A percentile compares a stretch with the other conserved stretches of the same genome.
These are phyloP conservation scores for Pseudonectria foliicola DNA, from an alignment of 2,329 filamentous ascomycete species.

Conservation along the genomic window DNA sequence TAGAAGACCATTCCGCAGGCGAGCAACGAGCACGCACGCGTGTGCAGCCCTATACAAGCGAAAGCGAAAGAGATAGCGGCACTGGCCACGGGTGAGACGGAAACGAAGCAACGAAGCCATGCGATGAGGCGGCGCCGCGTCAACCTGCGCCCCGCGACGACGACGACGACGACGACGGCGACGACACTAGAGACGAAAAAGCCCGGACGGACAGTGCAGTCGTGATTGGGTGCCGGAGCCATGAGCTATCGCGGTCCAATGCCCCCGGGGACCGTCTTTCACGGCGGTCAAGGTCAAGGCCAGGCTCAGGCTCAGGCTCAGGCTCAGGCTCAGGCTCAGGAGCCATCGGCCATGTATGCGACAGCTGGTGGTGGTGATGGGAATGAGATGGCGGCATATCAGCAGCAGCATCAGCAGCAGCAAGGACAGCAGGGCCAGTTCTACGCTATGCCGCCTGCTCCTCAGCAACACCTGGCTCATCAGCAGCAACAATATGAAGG, in stretches of 20 bases:
- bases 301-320: too few species aligned
- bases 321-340: too few species aligned
- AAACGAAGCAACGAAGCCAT: too few species aligned
- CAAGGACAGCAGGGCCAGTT: conserved; percentile 19
- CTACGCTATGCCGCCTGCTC: conserved; percentile 16
- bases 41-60: too few species aligned
- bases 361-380: conserved; percentile 1
- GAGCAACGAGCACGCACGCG: too few species aligned
- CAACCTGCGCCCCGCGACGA: conserved; percentile 23
- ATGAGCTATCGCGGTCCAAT: conserved; percentile 31
- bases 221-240: conserved; percentile 10
- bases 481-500: conserved; percentile 21
- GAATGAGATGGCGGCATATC: conserved; percentile 20
- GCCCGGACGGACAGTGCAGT: too few species aligned
- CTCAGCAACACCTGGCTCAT: conserved; percentile 20
- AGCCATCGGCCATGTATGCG: conserved; percentile 15
- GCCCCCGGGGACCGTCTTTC: conserved; percentile 24
- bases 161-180: too few species aligned
- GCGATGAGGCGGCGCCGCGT: conserved; percentile 22
- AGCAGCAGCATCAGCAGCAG: conserved; percentile 20
- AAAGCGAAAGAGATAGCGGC: conserved; percentile 3
- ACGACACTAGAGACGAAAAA: too few species aligned
- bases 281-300: conserved; percentile 14
- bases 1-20: too few species aligned
- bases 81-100: conserved; percentile 3